Evolutionary conservation across 2,329 filamentous ascomycete species (phyloP), one percentile per base, ranked within the genome.

Genomic region (Aschersonia sp.): DNA sequence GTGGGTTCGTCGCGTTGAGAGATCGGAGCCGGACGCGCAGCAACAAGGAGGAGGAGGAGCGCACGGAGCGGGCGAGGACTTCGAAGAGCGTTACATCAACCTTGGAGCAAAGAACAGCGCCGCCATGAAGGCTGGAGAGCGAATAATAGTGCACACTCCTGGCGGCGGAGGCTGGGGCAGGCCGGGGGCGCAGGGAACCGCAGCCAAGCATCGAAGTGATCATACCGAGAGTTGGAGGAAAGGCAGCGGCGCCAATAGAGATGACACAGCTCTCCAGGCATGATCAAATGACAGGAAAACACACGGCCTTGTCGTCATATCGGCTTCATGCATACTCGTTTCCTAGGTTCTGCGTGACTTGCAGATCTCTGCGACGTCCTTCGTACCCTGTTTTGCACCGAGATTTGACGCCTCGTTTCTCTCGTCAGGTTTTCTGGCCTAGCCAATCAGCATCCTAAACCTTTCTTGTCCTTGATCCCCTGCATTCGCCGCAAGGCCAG

Each of bases 101-200:
- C 61, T 89, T 40, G 85, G 85, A 0, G 84, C 79, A 1, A 91
- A 91, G 71, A 91, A 89, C 55, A 87, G 80, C 30, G 85, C 84
- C 9, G 73, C 75, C 9, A 89, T 91, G 84, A 72, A 78, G 58
- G 71, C 80, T 1, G 86, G 86, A 0, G 86, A 92, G 59, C 70
- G 84, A 5, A 88, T 91, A 57, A 84, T 91, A 48, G 71, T 92
- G 20, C 73, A 74, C 53, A 91, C 86, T 4, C 86, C 86, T 3
- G 86, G 86, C 31, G 86, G 86, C 47, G 86, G 86, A 42, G 86
- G 81, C 0, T 91, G 84, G 84, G 85, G 84, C 0, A 63, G 62
- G 40, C 67, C 71, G 0, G 83, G 80, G 20, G 20, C 20, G 0
- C 69, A 75, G 48, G 70, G 77, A 55, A 82, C 72, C 60, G 66